Evolutionary conservation across 345 rosid species (phyloP).

Genomic region (Orychophragmus violaceus): DNA sequence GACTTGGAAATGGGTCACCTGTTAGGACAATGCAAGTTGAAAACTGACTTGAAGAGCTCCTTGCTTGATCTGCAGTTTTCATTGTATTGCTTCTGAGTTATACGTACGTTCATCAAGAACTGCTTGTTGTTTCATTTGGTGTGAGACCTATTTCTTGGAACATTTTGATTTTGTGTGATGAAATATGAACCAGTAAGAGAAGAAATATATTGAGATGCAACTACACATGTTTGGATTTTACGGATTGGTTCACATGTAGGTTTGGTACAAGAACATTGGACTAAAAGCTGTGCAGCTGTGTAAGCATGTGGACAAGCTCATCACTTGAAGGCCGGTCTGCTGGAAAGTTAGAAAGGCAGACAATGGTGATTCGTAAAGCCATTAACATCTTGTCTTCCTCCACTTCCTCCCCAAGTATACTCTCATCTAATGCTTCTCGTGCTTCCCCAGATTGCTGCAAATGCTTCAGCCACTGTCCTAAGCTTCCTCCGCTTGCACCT

Average conservation of each 20-base stretch:
- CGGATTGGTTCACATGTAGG: not conserved
- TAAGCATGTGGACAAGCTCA: constrained; percentile 86
- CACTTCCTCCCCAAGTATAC: constrained; percentile 76
- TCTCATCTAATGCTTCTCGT: constrained; percentile 73
- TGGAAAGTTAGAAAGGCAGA: constrained; percentile 76
- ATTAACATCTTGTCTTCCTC: constrained; percentile 96
- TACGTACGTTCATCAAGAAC: not conserved
- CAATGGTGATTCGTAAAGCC: constrained; percentile 79
- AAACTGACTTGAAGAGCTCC: not conserved
- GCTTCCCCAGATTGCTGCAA: constrained; percentile 86
- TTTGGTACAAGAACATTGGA: constrained; percentile 1
- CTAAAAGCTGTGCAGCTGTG: constrained; percentile 86
- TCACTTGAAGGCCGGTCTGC: constrained; percentile 90
- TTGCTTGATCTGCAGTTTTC: constrained; percentile 1
- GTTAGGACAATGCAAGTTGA: constrained; percentile 29
- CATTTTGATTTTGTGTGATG: not conserved
- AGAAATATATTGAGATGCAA: not conserved
- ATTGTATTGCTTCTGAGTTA: constrained; percentile 8
- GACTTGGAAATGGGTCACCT: constrained; percentile 33
- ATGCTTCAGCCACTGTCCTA: constrained; percentile 75
- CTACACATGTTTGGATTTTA: constrained; percentile 3
- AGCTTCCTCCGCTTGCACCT: constrained; percentile 44
- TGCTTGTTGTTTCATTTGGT: not conserved
- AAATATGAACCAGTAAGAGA: not conserved
- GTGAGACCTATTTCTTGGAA: constrained; percentile 6